Conservation (phyloP, 2,329 filamentous ascomycete genomes). For the Fusarium newnesense region DNA sequence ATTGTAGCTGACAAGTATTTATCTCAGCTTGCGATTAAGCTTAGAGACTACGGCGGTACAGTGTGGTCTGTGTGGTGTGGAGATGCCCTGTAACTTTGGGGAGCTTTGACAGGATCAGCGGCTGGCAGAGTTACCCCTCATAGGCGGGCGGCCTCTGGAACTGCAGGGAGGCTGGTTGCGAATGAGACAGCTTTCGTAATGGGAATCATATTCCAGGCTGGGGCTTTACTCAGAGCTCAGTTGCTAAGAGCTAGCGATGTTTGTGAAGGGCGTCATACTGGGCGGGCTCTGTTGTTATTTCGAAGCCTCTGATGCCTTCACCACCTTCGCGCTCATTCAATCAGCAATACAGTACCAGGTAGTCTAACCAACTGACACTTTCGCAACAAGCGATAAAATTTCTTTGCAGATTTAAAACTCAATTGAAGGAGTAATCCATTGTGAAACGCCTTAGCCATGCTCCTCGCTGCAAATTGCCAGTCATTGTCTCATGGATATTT, state of each 20-base stretch:
- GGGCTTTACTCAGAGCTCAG: background rate
- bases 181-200: background rate
- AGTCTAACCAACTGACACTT: background rate
- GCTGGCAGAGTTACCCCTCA: background rate
- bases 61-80: conserved; percentile 13
- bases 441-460: background rate
- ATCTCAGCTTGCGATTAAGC: background rate
- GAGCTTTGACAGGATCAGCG: background rate
- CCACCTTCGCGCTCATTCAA: background rate
- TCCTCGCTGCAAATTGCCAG: background rate
- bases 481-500: background rate
- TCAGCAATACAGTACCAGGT: background rate
- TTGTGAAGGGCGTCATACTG: no score
- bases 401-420: background rate
- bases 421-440: rapidly evolving
- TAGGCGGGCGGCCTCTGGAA: background rate
- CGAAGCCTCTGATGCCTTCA: no score
- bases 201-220: background rate
- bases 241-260: background rate
- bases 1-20: conserved; percentile 21
- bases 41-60: conserved; percentile 13
- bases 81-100: conserved; percentile 2
- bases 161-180: background rate
- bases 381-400: background rate
- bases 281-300: no score